phyloP scores from a whole-genome alignment of 371 early-diverging fungal species.

The Enteropsectra breve region DNA sequence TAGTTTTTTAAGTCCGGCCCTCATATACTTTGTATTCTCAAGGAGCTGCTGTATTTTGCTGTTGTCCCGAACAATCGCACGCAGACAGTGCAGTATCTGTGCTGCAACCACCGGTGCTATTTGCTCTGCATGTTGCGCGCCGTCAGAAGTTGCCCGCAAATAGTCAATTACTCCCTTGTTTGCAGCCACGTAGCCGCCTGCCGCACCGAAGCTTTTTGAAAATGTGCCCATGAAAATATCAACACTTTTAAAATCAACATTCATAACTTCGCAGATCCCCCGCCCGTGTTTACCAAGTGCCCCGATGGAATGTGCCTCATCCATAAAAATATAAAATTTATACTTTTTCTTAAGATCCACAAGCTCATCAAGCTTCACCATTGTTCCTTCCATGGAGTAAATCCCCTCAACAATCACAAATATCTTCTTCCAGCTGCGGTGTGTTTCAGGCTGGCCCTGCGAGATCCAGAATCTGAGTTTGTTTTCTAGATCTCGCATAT shows the following conservation, averaged over 20 bases:
- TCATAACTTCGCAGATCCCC: slow-evolving; percentile 87
- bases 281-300: slow-evolving; percentile 80
- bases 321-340: slow-evolving; percentile 92
- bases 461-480: slow-evolving; percentile 78
- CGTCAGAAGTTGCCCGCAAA: slow-evolving; percentile 70
- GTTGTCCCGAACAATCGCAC: slow-evolving; percentile 65
- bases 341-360: slow-evolving; percentile 81
- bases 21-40: slow-evolving; percentile 75
- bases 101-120: slow-evolving; percentile 77
- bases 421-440: slow-evolving; percentile 95
- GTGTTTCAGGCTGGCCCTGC: slow-evolving; percentile 93
- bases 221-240: slow-evolving; percentile 98
- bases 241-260: slow-evolving; percentile 74
- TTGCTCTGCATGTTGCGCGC: slow-evolving; percentile 78
- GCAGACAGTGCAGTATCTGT: slow-evolving; percentile 71
- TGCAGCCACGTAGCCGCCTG: slow-evolving; percentile 89
- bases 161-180: slow-evolving; percentile 70
- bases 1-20: slow-evolving; percentile 68
- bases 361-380: slow-evolving; percentile 75
- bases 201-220: slow-evolving; percentile 95
- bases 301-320: slow-evolving; percentile 98
- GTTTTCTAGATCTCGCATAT: slow-evolving; percentile 68
- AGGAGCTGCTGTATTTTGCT: slow-evolving; percentile 71
- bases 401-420: slow-evolving; percentile 91
- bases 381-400: slow-evolving; percentile 95